Base-by-base conservation (phyloP, 441 rosid species). In the Flueggea neowawraea region DNA sequence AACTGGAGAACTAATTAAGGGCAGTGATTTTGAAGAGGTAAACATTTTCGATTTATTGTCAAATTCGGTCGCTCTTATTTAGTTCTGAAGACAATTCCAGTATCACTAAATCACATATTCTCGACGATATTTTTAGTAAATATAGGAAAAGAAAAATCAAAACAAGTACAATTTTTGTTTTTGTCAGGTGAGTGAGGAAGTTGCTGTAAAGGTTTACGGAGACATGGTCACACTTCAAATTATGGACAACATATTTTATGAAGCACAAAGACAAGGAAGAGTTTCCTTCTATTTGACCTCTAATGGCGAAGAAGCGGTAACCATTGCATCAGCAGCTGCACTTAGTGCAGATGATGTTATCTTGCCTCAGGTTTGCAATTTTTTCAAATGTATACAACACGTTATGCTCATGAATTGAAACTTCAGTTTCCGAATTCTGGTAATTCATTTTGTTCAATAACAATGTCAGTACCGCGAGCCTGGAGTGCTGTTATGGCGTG, bases 261-360 rank as follows among this genome's bases (percentile, higher is more conserved):
- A 89, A 76, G 88, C 91, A 32, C 96, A 89, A 63, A 77, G 94
- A 63, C 96, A 89, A 76, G 96, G 96, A 60, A 69, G 94, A 66
- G 70, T 89, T 61, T 85, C 96, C 0, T 89, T 89, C 63, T 89
- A 85, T 33, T 8, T 85, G 8, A 85, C 91, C 49, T 59, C 89
- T 2, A 66, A 47, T 5, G 96, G 96, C 12, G 96, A 87, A 75
- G 96, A 87, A 84, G 96, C 91, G 33, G 70, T 83, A 15, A 83
- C 73, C 78, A 80, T 89, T 10, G 93, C 87, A 33, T 83, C 94
- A 0, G 91, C 96, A 3, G 96, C 96, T 13, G 91, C 96, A 16
- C 86, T 89, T 31, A 53, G 53, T 16, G 50, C 74, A 4, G 76
- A 89, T 12, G 96, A 89, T 69, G 64, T 85, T 52, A 61, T 89